Percentiles rank a stretch among this genome's conserved stretches.
phyloP scores from a whole-genome alignment of 1,284 basidiomycete genomes.

The Marasmius sp. region DNA sequence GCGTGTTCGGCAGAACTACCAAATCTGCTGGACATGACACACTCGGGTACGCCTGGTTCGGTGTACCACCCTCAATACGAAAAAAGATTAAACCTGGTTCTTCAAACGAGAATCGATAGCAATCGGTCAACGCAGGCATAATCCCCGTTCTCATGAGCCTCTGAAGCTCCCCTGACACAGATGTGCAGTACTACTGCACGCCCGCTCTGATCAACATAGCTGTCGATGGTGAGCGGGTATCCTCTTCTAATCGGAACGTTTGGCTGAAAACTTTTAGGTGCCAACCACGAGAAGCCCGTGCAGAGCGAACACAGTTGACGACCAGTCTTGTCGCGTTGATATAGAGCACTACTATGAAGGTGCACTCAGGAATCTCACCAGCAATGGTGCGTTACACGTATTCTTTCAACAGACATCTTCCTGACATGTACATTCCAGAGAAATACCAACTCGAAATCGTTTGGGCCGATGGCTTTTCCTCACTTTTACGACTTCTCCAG shows the following conservation, averaged over 20 bases:
- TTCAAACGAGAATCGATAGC: constrained; percentile 95
- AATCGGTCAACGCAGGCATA: constrained; percentile 97
- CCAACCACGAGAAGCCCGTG: constrained; percentile 95
- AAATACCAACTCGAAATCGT: constrained; percentile 99
- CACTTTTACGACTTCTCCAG: too few relatives aligned
- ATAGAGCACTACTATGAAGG: constrained; percentile 97
- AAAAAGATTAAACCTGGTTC: constrained; percentile 7
- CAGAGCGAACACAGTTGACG: constrained; percentile 93
- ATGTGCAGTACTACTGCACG: constrained; percentile 99
- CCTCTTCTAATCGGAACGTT: too few relatives aligned
- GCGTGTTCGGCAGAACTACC: too few relatives aligned
- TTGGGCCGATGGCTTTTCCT: too few relatives aligned
- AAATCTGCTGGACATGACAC: constrained; percentile 98
- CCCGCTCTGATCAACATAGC: constrained; percentile 99
- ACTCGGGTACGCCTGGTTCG: constrained; percentile 83
- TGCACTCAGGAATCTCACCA: constrained; percentile 97
- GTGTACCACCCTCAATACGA: constrained; percentile 5
- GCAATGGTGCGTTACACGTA: constrained; percentile 90
- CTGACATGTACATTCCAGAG: constrained; percentile 58
- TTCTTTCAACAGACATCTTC: neutral
- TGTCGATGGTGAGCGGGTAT: constrained; percentile 91
- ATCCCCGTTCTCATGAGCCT: constrained; percentile 97
- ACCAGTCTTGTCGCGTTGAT: constrained; percentile 93
- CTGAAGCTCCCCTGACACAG: constrained; percentile 95
- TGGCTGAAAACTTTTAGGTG: too few relatives aligned